phyloP scores from a whole-genome alignment of 1,284 basidiomycete genomes.

The Psilocybe mexicana region DNA sequence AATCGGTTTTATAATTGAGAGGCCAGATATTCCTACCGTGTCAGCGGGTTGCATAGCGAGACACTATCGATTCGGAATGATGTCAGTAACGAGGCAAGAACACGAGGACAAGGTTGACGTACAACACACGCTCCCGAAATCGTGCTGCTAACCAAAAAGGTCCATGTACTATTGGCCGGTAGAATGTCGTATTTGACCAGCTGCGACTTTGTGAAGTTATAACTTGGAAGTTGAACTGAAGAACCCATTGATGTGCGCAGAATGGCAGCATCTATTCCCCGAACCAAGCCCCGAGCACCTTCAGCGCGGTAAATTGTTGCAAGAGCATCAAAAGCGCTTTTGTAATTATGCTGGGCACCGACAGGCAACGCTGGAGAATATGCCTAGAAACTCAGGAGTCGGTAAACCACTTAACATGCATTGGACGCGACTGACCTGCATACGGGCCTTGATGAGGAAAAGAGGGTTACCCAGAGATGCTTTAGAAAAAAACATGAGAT shows the following conservation, averaged over 20 bases:
- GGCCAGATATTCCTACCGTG: conserved; percentile 53
- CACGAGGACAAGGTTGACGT: conserved; percentile 33
- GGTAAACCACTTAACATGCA: neutral
- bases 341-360: conserved; percentile 92
- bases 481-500: conserved; percentile 29
- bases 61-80: conserved; percentile 49
- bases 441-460: conserved; percentile 95
- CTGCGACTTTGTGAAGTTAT: conserved; percentile 88
- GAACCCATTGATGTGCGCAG: conserved; percentile 93
- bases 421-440: conserved; percentile 68
- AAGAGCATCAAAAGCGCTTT: conserved; percentile 80
- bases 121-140: conserved; percentile 93
- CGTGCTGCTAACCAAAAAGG: conserved; percentile 86
- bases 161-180: conserved; percentile 77
- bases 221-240: conserved; percentile 92
- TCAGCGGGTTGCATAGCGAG: conserved; percentile 89
- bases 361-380: conserved; percentile 94
- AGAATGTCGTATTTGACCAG: conserved; percentile 67
- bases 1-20: conserved; percentile 21
- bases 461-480: conserved; percentile 92
- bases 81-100: neutral
- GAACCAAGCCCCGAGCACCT: conserved; percentile 76
- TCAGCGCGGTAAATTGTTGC: conserved; percentile 79
- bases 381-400: conserved; percentile 48
- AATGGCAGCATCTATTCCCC: conserved; percentile 93